Evolutionary conservation across 768 basidiomycete species (phyloP).

Genomic region (Boletus speciosus): DNA sequence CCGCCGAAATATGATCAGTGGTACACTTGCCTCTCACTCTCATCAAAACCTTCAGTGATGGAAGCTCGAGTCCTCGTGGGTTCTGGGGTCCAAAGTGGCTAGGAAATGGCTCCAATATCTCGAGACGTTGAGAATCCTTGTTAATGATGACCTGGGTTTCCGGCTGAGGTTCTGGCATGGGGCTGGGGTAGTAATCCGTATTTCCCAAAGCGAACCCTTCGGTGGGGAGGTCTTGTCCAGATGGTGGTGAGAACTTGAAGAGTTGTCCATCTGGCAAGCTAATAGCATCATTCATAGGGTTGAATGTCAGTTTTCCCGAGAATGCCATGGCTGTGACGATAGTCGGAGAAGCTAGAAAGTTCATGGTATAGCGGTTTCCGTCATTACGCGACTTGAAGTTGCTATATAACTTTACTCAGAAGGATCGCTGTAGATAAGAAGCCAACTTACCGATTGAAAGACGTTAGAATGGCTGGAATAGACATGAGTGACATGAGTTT

Average conservation of each 20-base stretch:
- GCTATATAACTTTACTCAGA: constrained; percentile 26
- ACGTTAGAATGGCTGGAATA: constrained; percentile 81
- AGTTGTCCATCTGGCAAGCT: constrained; percentile 61
- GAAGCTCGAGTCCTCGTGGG: constrained; percentile 65
- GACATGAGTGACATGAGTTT: constrained; percentile 2
- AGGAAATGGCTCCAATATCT: constrained; percentile 80
- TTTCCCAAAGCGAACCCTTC: constrained; percentile 78
- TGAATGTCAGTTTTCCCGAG: constrained; percentile 89
- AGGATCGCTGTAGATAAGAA: neutral
- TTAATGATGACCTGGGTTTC: constrained; percentile 75
- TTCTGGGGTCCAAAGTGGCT: constrained; percentile 63
- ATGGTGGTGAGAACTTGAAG: constrained; percentile 85
- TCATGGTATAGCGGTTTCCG: constrained; percentile 92
- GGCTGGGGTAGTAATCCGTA: constrained; percentile 70
- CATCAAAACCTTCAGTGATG: constrained; percentile 79
- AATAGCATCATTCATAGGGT: constrained; percentile 81
- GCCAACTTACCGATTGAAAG: constrained; percentile 80
- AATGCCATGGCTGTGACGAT: constrained; percentile 98
- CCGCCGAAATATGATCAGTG: constrained; percentile 97
- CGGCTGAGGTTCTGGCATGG: constrained; percentile 70
- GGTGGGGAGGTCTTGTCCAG: constrained; percentile 79
- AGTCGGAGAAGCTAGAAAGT: constrained; percentile 96
- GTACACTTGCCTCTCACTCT: constrained; percentile 98
- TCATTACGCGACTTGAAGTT: constrained; percentile 96
- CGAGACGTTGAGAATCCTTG: constrained; percentile 78